Evolutionary conservation across 495 filamentous ascomycete species (phyloP).

Genomic region (Barbatosphaeria neglecta): DNA sequence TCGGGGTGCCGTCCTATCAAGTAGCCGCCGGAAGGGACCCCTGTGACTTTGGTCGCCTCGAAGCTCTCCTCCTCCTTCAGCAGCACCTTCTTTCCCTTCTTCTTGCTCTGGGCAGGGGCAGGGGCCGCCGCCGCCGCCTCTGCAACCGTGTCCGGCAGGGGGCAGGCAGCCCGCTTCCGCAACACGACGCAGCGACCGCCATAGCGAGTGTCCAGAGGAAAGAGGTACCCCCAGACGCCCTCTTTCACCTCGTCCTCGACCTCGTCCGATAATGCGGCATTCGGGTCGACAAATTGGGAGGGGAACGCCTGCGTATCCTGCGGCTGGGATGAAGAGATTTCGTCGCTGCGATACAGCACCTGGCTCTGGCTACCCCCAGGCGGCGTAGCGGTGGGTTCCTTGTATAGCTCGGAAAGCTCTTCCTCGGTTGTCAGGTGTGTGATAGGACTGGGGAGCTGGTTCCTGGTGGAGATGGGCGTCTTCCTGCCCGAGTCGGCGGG

Average conservation of each 20-base stretch:
- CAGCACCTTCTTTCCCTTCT: slow-evolving; percentile 26
- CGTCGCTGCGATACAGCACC: slow-evolving; percentile 31
- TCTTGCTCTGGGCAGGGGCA: slow-evolving; percentile 17
- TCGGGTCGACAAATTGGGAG: slow-evolving; percentile 70
- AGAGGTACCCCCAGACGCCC: slow-evolving; percentile 90
- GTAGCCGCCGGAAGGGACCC: slow-evolving; percentile 67
- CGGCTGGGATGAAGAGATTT: slow-evolving; percentile 39
- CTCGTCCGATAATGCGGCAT: slow-evolving; percentile 63
- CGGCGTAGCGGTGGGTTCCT: slow-evolving; percentile 63
- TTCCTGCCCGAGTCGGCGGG: slow-evolving; percentile 35
- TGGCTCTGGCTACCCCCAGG: slow-evolving; percentile 51
- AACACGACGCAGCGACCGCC: slow-evolving; percentile 60
- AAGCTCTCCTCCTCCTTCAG: slow-evolving; percentile 45
- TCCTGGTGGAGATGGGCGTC: slow-evolving; percentile 47
- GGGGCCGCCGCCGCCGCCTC: slow-evolving; percentile 9
- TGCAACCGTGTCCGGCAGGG: slow-evolving; percentile 30
- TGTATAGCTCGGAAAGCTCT: slow-evolving; percentile 42
- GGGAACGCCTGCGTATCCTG: slow-evolving; percentile 56
- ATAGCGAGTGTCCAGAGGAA: slow-evolving; percentile 61
- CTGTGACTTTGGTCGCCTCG: slow-evolving; percentile 44
- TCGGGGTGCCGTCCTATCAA: slow-evolving; percentile 87
- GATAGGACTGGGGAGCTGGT: slow-evolving; percentile 72
- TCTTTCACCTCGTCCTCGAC: slow-evolving; percentile 80
- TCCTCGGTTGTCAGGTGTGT: slow-evolving; percentile 56
- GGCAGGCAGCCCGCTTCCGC: slow-evolving; percentile 55